Evolutionary conservation across 2,329 filamentous ascomycete species (phyloP), one percentile per base, ranked within the genome.

Genomic region (Hypoxylon sp.): DNA sequence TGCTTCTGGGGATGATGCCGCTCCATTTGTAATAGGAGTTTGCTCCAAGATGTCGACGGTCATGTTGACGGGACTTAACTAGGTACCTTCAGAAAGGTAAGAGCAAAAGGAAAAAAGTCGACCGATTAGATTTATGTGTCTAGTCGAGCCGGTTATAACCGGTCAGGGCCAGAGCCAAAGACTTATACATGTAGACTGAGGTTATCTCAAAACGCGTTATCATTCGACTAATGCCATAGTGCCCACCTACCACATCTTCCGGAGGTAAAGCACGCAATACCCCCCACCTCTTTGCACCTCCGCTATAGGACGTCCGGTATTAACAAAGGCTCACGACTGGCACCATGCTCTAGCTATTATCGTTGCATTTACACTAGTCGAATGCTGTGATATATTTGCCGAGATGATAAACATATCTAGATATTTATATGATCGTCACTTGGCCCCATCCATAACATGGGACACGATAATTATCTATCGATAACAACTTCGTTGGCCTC

Each of bases 281-380:
- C 47, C 69, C 69, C 69, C 69, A 58, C 69, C 55, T 71, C 69
- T 69, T 67, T 67, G 66, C 66, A 69, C 66, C 63, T 71, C 69
- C 66, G 69, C 63, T 55, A 70, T 71, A 65, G 69, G 66, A 70
- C 66, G 44, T 53, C 26, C 50, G 48, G 53, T 63, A 56, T 35
- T 37, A 68, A 56, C 47, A 57, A 37, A 51, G 14, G 37, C 39
- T 56, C 57, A 47, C 22, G 46, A 56, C 46, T 71, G 62, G 50
- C 50, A 53, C 29, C 55, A 48, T 59, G 47, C 11, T 31, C 31
- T 17, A 59, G 5, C 51, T 37, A 46, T n/a, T 26, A 63, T 46
- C 50, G 56, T 67, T 47, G 33, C 63, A 63, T 63, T 37, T 22
- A 51, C 19, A 42, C 46, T 37, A 61, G 55, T 37, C 11, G 29